phyloP scores from a whole-genome alignment of 2,329 filamentous ascomycete genomes.

The Cordyceps cicadae region DNA sequence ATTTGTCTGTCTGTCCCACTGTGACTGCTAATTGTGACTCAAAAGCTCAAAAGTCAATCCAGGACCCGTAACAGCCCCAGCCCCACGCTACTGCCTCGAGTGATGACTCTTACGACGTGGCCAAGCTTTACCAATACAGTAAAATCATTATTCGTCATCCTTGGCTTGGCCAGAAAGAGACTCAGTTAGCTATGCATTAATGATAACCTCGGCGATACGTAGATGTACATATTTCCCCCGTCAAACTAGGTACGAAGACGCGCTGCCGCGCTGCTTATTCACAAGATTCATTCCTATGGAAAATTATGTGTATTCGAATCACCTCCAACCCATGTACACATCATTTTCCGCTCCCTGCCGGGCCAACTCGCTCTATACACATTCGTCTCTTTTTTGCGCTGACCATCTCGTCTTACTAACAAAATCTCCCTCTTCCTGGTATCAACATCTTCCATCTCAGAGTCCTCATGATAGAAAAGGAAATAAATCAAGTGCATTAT shows the following conservation, averaged over 20 bases:
- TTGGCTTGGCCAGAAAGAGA: not conserved
- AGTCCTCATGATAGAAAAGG: not conserved
- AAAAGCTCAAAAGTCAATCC: not conserved
- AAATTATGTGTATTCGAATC: not conserved
- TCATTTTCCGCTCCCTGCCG: not conserved
- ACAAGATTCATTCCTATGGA: not conserved
- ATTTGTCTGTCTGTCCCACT: not conserved
- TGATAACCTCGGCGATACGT: not conserved
- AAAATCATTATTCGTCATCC: conserved; percentile 10
- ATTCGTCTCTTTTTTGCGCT: not conserved
- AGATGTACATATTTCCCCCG: not conserved
- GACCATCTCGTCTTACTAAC: not conserved
- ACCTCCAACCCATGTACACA: not conserved
- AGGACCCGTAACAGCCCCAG: conserved; percentile 4
- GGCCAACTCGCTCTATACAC: not conserved
- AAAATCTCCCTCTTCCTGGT: not conserved
- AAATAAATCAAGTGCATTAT: not conserved
- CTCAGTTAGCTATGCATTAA: not conserved
- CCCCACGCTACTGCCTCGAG: not conserved
- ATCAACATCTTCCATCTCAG: conserved; percentile 1
- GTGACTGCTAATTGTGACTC: conserved; percentile 5
- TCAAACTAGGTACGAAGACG: not conserved
- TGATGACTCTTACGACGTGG: conserved; percentile 2
- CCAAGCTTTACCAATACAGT: not conserved
- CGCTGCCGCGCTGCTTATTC: too few species aligned